These are phyloP conservation scores for Fremontodendron californicum DNA, from an alignment of 345 rosid genomes.

Conservation along the genomic window DNA sequence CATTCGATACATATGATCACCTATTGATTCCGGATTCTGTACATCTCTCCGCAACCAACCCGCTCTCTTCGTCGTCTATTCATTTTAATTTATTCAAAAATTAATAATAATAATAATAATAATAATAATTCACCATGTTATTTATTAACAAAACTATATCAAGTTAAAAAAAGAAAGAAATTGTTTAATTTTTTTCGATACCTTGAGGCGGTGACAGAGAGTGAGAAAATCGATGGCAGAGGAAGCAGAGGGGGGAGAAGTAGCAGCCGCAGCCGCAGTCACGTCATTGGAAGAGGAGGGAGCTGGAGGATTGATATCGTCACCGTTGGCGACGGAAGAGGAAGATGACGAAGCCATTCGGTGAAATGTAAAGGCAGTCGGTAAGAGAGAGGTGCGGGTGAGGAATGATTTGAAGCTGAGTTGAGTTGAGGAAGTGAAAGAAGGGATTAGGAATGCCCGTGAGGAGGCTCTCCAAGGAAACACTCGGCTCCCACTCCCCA, in stretches of 20 bases:
- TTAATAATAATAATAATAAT: too few species aligned
- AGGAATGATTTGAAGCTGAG: constrained; percentile 34
- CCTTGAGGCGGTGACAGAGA: constrained; percentile 92
- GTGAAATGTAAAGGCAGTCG: constrained; percentile 27
- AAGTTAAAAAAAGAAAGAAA: background rate
- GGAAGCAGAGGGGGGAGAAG: constrained; percentile 23
- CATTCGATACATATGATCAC: constrained; percentile 98
- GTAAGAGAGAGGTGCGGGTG: constrained; percentile 22
- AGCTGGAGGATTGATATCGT: constrained; percentile 21
- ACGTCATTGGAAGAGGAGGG: constrained; percentile 19
- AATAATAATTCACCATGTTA: background rate
- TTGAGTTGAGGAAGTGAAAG: constrained; percentile 31
- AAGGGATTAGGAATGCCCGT: constrained; percentile 38
- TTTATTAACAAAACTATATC: background rate
- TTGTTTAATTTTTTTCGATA: background rate
- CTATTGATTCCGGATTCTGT: constrained; percentile 73
- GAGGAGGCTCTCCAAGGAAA: constrained; percentile 44
- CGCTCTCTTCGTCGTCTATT: constrained; percentile 82
- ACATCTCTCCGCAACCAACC: constrained; percentile 85
- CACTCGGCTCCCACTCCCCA: constrained; percentile 51
- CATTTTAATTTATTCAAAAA: background rate
- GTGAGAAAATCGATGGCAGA: constrained; percentile 88
- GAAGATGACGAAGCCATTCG: constrained; percentile 49
- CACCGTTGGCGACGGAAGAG: constrained; percentile 32
- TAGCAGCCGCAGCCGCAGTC: background rate